Evolutionary conservation across 352 stramenopile species (phyloP).

Genomic region (Pythium brassicae): DNA sequence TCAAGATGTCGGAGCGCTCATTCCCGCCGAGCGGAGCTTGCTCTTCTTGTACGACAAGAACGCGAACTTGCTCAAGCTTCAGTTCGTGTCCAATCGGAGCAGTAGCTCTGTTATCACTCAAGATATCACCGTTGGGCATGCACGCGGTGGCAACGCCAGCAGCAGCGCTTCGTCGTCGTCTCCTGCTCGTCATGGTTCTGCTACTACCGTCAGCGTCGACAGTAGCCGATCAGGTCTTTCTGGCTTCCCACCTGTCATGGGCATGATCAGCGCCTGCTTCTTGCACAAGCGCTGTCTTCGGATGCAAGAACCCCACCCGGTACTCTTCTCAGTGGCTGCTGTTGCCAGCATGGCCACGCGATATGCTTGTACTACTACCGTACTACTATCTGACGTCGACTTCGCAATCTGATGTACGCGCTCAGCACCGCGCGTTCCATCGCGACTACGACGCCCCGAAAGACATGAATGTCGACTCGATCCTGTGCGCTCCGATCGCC

Average conservation of each 20-base stretch:
- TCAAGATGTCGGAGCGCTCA: conserved; percentile 27
- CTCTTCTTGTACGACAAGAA: conserved; percentile 54
- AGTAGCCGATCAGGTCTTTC: not conserved
- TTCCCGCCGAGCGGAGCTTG: conserved; percentile 43
- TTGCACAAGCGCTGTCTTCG: conserved; percentile 47
- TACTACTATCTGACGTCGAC: too few species aligned
- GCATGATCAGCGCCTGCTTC: conserved; percentile 54
- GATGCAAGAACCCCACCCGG: conserved; percentile 51
- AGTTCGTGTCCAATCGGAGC: conserved; percentile 23
- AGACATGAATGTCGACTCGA: conserved; percentile 44
- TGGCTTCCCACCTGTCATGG: conserved; percentile 46
- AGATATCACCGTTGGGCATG: too few species aligned
- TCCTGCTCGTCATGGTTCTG: not conserved
- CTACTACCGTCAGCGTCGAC: not conserved
- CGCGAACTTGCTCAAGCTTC: conserved; percentile 34
- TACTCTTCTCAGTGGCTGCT: conserved; percentile 9
- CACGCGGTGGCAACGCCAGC: not conserved
- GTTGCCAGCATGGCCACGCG: too few species aligned
- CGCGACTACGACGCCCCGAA: conserved; percentile 58
- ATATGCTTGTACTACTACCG: too few species aligned
- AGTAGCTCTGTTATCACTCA: not conserved
- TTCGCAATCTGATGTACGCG: not conserved
- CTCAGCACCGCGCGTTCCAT: conserved; percentile 49
- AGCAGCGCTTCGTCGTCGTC: not conserved
- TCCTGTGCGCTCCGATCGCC: conserved; percentile 49